Evolutionary conservation across 2,329 filamentous ascomycete species (phyloP).

Genomic region (Penicillium occitanis): DNA sequence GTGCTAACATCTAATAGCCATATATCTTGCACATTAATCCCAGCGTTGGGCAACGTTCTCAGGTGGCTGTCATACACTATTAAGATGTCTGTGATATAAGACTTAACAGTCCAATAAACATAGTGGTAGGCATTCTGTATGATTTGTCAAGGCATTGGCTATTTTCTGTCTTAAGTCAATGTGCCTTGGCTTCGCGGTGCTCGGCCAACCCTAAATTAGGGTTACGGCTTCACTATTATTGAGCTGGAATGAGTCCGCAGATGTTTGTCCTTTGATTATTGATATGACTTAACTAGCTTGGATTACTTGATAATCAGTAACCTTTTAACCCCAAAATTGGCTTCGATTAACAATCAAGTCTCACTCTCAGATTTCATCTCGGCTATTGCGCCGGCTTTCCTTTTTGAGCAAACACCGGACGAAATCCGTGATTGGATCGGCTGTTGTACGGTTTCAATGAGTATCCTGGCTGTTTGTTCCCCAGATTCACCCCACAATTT

Average conservation of each 20-base stretch:
- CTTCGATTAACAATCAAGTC: background rate
- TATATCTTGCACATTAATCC: too few relatives aligned
- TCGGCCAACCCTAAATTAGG: background rate
- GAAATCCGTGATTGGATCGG: background rate
- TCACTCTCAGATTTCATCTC: background rate
- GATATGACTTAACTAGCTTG: background rate
- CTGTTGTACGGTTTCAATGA: background rate
- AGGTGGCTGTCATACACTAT: too few relatives aligned
- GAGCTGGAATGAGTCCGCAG: background rate
- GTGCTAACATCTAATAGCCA: too few relatives aligned
- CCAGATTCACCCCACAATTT: background rate
- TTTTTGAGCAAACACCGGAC: background rate
- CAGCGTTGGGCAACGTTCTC: too few relatives aligned
- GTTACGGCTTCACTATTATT: background rate
- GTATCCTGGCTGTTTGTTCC: background rate
- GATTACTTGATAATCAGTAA: background rate
- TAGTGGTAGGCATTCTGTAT: too few relatives aligned
- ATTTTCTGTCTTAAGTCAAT: too few relatives aligned
- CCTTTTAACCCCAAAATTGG: background rate
- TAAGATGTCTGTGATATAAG: too few relatives aligned
- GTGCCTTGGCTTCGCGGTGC: too few relatives aligned
- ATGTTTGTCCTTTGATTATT: background rate
- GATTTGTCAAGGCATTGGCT: too few relatives aligned
- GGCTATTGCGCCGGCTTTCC: background rate
- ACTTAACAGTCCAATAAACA: too few relatives aligned